phyloP scores from a whole-genome alignment of 257 asterid genomes.

The Salvia hispanica region DNA sequence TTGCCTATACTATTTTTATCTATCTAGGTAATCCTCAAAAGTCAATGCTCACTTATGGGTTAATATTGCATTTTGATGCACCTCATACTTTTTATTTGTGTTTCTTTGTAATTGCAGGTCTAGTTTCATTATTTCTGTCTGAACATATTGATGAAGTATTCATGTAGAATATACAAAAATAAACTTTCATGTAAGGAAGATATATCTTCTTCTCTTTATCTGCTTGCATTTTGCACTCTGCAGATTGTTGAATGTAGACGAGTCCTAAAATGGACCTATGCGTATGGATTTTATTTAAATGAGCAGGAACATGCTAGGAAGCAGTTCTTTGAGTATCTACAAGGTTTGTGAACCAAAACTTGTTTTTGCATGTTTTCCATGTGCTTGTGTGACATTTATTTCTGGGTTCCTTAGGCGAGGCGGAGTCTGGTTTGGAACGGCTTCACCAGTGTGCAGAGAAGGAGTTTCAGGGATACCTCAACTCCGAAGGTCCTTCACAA shows the following conservation, averaged over 20 bases:
- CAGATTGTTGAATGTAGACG: conserved; percentile 98
- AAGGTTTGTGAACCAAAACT: conserved; percentile 52
- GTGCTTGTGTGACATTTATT: conserved; percentile 20
- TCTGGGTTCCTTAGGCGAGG: conserved; percentile 61
- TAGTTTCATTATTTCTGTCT: conserved; percentile 25
- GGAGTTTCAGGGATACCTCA: conserved; percentile 64
- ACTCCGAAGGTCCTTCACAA: conserved; percentile 61
- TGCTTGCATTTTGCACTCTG: conserved; percentile 29
- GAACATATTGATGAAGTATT: conserved; percentile 4
- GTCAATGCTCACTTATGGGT: no score
- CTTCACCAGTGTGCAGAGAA: conserved; percentile 99
- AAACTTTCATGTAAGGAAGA: conserved; percentile 17
- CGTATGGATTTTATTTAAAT: conserved; percentile 86
- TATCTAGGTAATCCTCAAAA: no score
- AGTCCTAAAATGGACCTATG: conserved; percentile 95
- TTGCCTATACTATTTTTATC: no score
- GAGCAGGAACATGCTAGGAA: conserved; percentile 69
- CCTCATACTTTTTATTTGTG: not conserved
- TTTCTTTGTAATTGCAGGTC: conserved; percentile 7
- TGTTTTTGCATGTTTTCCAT: conserved; percentile 13
- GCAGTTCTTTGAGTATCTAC: conserved; percentile 93
- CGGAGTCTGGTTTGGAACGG: conserved; percentile 97
- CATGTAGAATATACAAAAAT: not conserved
- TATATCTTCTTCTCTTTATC: not conserved
- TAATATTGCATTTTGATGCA: not conserved